Evolutionary conservation across 2,329 filamentous ascomycete genomes (phyloP), one percentile per base, ranked within the genome.

Genomic region (Aspergillus calidoustus): DNA sequence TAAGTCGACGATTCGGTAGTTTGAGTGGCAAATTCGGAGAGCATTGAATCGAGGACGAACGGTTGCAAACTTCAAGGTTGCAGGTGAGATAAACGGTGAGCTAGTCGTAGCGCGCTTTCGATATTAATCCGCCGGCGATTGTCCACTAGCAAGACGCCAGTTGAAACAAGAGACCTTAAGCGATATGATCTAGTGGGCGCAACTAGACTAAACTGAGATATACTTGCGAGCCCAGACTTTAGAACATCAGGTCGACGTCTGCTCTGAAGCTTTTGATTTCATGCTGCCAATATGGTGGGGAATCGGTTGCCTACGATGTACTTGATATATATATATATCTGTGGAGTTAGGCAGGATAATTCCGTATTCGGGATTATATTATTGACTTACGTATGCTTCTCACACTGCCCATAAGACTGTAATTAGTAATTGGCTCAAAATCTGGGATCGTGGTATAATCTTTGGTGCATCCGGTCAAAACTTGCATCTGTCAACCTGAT

Each of bases 131-230:
- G 19, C 9, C 44, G 13, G 11, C 15, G 9, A 34, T 38, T 43
- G 30, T 49, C 54, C 44, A 57, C n/a, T 41, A 3, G 13, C 3
- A 25, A 28, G 31, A 13, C 44, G 9, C 5, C 54, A 19, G 30
- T 22, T 57, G 46, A 47, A 54, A 25, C 46, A 46, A 30, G 53
- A 54, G 53, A 54, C 41, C 31, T 54, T 22, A 30, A 47, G 25
- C 30, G 23, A 15, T 15, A 31, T 54, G 17, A 9, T 49, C 19
- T 50, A 57, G 30, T 31, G 48, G 17, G 4, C 15, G 22, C 44
- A 17, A 22, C 54, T 57, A 57, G 25, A 50, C 54, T 46, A n/a
- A 57, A 57, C 19, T 5, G 25, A 57, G 54, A 57, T 50, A 57
- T 31, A 28, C 23, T 57, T 57, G 54, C 54, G 54, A 57, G 25